Conservation (phyloP, 495 filamentous ascomycete genomes). For the Penicillium subrubescens region DNA sequence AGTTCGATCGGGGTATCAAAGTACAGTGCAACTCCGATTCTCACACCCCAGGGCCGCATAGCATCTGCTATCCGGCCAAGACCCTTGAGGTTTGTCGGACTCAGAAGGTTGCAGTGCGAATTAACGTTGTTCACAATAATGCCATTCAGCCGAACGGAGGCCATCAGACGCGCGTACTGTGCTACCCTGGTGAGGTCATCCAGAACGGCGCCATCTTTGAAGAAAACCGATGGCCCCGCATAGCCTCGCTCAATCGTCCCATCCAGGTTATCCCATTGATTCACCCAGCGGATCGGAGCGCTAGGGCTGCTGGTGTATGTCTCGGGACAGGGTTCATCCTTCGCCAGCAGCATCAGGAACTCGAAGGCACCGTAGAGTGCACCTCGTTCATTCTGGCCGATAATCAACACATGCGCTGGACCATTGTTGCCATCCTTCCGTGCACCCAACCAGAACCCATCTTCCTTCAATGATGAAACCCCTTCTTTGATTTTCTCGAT, state of each 20-base stretch:
- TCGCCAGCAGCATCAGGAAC: constrained; percentile 61
- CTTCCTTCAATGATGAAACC: neutral
- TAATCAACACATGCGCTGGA: constrained; percentile 46
- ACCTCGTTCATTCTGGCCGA: constrained; percentile 66
- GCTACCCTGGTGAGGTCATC: constrained; percentile 56
- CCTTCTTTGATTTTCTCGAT: neutral
- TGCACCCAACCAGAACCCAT: constrained; percentile 1
- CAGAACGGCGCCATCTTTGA: constrained; percentile 50
- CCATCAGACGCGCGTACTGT: constrained; percentile 64
- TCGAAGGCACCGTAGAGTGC: constrained; percentile 68
- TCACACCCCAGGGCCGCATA: constrained; percentile 65
- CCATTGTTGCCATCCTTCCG: constrained; percentile 18
- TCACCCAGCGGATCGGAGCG: constrained; percentile 63
- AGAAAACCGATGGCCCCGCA: constrained; percentile 66
- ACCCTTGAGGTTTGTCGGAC: constrained; percentile 57
- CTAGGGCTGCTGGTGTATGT: constrained; percentile 56
- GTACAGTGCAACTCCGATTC: constrained; percentile 62
- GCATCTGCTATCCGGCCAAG: constrained; percentile 60
- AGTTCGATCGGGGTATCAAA: constrained; percentile 62
- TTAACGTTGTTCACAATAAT: constrained; percentile 72
- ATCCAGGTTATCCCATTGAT: constrained; percentile 72
- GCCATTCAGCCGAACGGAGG: constrained; percentile 66
- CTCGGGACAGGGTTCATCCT: constrained; percentile 56
- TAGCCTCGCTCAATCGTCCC: constrained; percentile 69
- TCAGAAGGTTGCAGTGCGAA: constrained; percentile 58